phyloP scores from a whole-genome alignment of 345 rosid species.

The Camelina sativa region DNA sequence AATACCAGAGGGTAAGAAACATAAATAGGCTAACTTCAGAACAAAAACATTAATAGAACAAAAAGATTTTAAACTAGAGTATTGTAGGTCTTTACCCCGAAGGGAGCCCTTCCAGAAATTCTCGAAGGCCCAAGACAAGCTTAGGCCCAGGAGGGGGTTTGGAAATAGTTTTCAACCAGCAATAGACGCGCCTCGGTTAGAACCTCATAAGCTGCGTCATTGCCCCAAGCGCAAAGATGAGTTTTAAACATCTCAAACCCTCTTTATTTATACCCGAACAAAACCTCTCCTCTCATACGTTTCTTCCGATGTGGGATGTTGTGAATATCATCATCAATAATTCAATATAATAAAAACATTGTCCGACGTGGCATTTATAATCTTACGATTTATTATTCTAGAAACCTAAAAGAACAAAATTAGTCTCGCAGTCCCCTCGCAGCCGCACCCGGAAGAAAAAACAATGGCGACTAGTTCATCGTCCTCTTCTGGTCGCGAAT shows the following conservation, averaged over 20 bases:
- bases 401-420: constrained; percentile 14
- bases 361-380: not conserved
- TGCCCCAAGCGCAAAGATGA: constrained; percentile 47
- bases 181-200: constrained; percentile 52
- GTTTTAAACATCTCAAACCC: rapidly evolving
- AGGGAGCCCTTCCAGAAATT: constrained; percentile 29
- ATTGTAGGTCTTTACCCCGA: constrained; percentile 24
- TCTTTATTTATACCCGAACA: not conserved
- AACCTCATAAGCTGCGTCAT: constrained; percentile 52
- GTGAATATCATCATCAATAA: too few relatives aligned
- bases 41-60: too few relatives aligned
- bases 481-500: constrained; percentile 14
- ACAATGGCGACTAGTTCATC: constrained; percentile 31
- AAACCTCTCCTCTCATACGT: not conserved
- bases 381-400: not conserved
- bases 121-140: constrained; percentile 25
- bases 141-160: constrained; percentile 36
- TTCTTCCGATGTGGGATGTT: constrained; percentile 10
- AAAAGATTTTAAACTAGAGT: not conserved
- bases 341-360: too few relatives aligned
- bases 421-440: not conserved
- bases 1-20: too few relatives aligned
- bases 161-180: constrained; percentile 57
- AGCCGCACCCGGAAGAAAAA: constrained; percentile 14
- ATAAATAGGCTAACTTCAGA: too few relatives aligned